phyloP scores from a whole-genome alignment of 805 yeast genomes.

The Candida succiphila region DNA sequence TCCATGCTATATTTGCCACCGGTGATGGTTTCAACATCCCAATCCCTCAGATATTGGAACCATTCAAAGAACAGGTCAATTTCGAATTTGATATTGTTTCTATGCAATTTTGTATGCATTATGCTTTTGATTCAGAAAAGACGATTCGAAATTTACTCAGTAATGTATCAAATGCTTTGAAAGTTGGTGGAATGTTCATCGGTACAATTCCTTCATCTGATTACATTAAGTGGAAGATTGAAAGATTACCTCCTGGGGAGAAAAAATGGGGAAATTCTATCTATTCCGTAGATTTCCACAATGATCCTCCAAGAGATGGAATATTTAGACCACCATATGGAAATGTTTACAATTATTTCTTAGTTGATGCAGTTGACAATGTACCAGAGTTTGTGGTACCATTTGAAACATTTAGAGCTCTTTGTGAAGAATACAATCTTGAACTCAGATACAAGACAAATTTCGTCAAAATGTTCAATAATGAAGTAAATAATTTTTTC shows the following conservation, averaged over 20 bases:
- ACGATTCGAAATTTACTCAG: slow-evolving; percentile 64
- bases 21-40: slow-evolving; percentile 83
- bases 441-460: slow-evolving; percentile 64
- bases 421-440: slow-evolving; percentile 78
- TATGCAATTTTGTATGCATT: slow-evolving; percentile 88
- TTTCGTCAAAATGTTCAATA: slow-evolving; percentile 73
- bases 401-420: slow-evolving; percentile 71
- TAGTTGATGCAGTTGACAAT: slow-evolving; percentile 90
- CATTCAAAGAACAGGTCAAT: slow-evolving; percentile 49
- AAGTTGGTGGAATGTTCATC: slow-evolving; percentile 77
- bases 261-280: slow-evolving; percentile 78
- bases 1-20: slow-evolving; percentile 65
- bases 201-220: slow-evolving; percentile 95
- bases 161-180: slow-evolving; percentile 68
- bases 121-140: slow-evolving; percentile 82
- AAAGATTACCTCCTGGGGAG: slow-evolving; percentile 38
- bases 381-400: slow-evolving; percentile 98
- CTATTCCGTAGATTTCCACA: slow-evolving; percentile 73
- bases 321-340: slow-evolving; percentile 73
- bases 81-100: slow-evolving; percentile 86
- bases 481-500: slow-evolving; percentile 64
- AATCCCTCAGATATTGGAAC: slow-evolving; percentile 55
- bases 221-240: slow-evolving; percentile 60
- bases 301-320: slow-evolving; percentile 68
- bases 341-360: slow-evolving; percentile 67